Conservation (phyloP, 345 rosid genomes). For the Cardamine resedifolia region DNA sequence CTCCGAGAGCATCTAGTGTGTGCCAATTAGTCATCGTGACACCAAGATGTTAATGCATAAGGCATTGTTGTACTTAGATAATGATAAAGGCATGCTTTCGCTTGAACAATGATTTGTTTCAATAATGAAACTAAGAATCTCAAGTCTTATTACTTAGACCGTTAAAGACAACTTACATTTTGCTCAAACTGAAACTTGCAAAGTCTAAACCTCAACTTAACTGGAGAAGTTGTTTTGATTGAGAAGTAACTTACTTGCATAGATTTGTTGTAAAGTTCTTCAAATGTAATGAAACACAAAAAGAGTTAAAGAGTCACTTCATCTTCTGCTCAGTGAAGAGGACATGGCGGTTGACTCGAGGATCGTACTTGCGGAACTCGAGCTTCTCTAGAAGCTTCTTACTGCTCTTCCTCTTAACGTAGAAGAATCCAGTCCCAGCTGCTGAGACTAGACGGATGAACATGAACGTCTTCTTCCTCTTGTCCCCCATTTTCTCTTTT, state of each 20-base stretch:
- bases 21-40: constrained; percentile 13
- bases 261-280: background rate
- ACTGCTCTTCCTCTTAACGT: constrained; percentile 86
- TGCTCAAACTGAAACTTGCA: constrained; percentile 15
- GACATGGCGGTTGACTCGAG: constrained; percentile 91
- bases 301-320: constrained; percentile 52
- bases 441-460: constrained; percentile 87
- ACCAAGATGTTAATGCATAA: background rate
- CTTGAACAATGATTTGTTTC: background rate
- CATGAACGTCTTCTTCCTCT: constrained; percentile 85
- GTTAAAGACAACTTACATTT: too few species aligned
- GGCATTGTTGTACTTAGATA: background rate
- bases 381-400: constrained; percentile 78
- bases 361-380: constrained; percentile 90
- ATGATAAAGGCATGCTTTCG: background rate
- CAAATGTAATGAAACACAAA: background rate
- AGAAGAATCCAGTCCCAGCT: constrained; percentile 96
- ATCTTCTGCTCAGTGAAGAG: constrained; percentile 89
- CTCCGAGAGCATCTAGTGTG: constrained; percentile 10
- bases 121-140: background rate
- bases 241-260: background rate
- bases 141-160: background rate
- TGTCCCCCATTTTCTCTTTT: constrained; percentile 61
- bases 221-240: background rate
- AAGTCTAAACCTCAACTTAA: background rate